Percentiles rank a stretch among this genome's conserved stretches.
Evolutionary conservation across 108 stramenopile species (phyloP).

Genomic region (Bacterosira constricta): DNA sequence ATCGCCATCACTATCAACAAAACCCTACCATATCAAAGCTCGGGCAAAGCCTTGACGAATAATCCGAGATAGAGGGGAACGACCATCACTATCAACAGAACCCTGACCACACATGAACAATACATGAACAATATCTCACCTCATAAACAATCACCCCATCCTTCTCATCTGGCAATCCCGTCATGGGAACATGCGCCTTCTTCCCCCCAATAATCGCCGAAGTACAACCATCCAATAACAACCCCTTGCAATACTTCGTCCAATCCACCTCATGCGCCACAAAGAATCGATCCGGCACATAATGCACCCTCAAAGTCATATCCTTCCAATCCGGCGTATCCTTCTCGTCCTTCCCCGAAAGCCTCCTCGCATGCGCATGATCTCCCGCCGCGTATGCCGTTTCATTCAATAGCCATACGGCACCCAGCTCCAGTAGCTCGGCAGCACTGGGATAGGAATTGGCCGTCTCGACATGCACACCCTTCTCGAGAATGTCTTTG

Average conservation of each 20-base stretch:
- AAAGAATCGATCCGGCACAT: constrained; percentile 47
- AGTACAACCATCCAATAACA: constrained; percentile 42
- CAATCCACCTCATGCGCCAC: constrained; percentile 50
- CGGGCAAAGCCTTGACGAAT: too few relatives aligned
- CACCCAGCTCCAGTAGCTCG: constrained; percentile 44
- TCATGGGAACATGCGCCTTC: constrained; percentile 43
- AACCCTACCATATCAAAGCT: too few relatives aligned
- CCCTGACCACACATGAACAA: too few relatives aligned
- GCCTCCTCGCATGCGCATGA: constrained; percentile 40
- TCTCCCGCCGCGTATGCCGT: constrained; percentile 27
- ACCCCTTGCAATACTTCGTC: constrained; percentile 47
- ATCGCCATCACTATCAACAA: too few relatives aligned
- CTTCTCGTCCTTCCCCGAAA: constrained; percentile 32
- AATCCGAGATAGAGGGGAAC: too few relatives aligned
- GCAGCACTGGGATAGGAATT: constrained; percentile 47
- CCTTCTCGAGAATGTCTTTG: constrained; percentile 48
- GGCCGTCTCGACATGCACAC: constrained; percentile 35
- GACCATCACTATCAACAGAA: too few relatives aligned
- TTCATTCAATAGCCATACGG: constrained; percentile 53
- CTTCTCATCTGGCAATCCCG: constrained; percentile 47
- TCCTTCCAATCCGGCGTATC: constrained; percentile 46
- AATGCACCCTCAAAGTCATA: constrained; percentile 54
- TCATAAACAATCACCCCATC: constrained; percentile 58
- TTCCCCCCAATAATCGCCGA: constrained; percentile 21
- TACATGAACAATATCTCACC: constrained; percentile 23